Evolutionary conservation across 139 green algal species (phyloP).

Genomic region (Medakamo hakoo): DNA sequence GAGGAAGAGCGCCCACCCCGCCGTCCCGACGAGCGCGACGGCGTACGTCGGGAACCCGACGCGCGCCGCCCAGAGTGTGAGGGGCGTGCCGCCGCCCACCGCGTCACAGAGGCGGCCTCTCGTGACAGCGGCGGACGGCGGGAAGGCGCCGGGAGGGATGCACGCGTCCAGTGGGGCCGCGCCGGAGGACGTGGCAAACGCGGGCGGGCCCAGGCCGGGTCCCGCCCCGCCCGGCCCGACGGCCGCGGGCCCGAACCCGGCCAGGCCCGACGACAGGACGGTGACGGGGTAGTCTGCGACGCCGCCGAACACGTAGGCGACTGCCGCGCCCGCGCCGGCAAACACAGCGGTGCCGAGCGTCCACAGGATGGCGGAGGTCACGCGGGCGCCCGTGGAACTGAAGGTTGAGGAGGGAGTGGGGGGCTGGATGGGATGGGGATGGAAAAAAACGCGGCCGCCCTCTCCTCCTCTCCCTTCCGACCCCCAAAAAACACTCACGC

Average conservation of each 20-base stretch:
- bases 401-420: too few relatives aligned
- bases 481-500: conserved; percentile 36
- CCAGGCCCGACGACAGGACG: background rate
- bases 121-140: background rate
- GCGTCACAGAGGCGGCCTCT: background rate
- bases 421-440: too few relatives aligned
- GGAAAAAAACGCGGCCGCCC: too few relatives aligned
- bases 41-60: background rate
- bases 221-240: too few relatives aligned
- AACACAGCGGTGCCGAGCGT: background rate
- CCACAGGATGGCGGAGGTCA: background rate
- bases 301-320: background rate
- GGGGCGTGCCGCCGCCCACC: background rate
- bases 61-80: background rate
- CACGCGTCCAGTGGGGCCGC: too few relatives aligned
- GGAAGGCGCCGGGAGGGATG: background rate
- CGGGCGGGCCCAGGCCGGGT: too few relatives aligned
- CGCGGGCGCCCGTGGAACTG: too few relatives aligned
- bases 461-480: too few relatives aligned
- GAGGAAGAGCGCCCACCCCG: conserved; percentile 67
- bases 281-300: background rate
- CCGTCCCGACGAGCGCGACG: background rate
- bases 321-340: too few relatives aligned
- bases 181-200: too few relatives aligned
- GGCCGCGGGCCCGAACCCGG: too few relatives aligned